These are phyloP conservation scores for Solanum sejunctum DNA, from an alignment of 257 asterid species.

Conservation along the genomic window DNA sequence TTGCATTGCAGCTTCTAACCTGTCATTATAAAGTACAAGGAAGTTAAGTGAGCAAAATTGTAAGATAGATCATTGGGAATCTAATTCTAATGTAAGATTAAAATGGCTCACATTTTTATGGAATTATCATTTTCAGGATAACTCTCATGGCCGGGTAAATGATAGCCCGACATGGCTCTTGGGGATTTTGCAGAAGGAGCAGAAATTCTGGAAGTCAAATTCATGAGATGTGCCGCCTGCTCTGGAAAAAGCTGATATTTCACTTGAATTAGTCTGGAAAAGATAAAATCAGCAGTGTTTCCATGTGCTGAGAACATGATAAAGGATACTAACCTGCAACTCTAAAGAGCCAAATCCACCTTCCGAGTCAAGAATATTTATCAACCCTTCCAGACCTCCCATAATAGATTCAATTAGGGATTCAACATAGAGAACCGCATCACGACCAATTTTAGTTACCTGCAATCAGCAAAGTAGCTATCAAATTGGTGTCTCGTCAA, in stretches of 20 bases:
- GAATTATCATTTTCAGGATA: slow-evolving; percentile 85
- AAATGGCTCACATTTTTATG: slow-evolving; percentile 57
- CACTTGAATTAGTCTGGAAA: slow-evolving; percentile 17
- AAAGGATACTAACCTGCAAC: slow-evolving; percentile 64
- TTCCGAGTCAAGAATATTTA: slow-evolving; percentile 95
- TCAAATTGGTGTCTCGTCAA: not conserved
- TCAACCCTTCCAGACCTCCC: slow-evolving; percentile 98
- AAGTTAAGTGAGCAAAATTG: not conserved
- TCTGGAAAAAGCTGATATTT: slow-evolving; percentile 88
- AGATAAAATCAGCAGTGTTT: slow-evolving; percentile 2
- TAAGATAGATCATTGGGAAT: not conserved
- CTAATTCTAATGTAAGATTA: not conserved
- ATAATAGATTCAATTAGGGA: slow-evolving; percentile 95
- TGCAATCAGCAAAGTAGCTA: slow-evolving; percentile 16
- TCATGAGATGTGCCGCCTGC: slow-evolving; percentile 98
- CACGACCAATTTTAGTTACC: slow-evolving; percentile 96
- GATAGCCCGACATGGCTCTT: slow-evolving; percentile 68
- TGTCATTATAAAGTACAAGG: slow-evolving; percentile 24
- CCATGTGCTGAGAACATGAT: slow-evolving; percentile 15
- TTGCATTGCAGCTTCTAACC: slow-evolving; percentile 99
- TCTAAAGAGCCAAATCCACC: slow-evolving; percentile 99
- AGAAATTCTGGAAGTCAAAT: slow-evolving; percentile 75
- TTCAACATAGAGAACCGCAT: slow-evolving; percentile 89
- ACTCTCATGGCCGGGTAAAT: slow-evolving; percentile 88
- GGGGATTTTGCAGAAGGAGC: slow-evolving; percentile 72